phyloP scores from a whole-genome alignment of 108 stramenopile genomes.

The Fragilariopsis cylindrus region DNA sequence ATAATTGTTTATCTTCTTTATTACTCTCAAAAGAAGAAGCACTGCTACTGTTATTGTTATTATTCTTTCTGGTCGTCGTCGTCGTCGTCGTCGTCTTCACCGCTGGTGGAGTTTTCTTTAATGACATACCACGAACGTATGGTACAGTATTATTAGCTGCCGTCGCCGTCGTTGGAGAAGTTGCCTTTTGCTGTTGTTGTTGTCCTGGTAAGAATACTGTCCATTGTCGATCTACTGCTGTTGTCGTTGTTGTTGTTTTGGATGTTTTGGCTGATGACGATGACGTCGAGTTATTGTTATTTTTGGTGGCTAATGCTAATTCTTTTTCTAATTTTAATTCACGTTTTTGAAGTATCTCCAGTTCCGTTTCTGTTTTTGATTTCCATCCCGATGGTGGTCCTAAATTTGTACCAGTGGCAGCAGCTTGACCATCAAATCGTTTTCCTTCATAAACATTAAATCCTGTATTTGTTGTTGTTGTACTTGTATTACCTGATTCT shows the following conservation, averaged over 20 bases:
- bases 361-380: slow-evolving; percentile 36
- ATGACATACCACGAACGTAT: not conserved
- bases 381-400: slow-evolving; percentile 66
- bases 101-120: too few species aligned
- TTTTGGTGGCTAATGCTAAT: not conserved
- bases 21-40: slow-evolving; percentile 2
- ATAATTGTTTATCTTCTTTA: slow-evolving; percentile 47
- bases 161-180: slow-evolving; percentile 1
- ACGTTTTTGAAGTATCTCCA: slow-evolving; percentile 25
- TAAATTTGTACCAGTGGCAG: slow-evolving; percentile 56
- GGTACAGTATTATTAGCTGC: slow-evolving; percentile 9
- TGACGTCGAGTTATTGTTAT: not conserved
- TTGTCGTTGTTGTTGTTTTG: not conserved
- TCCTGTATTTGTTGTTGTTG: not conserved
- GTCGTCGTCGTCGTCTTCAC: not conserved
- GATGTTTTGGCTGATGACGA: not conserved
- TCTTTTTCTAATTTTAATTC: slow-evolving; percentile 20
- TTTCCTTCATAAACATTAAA: slow-evolving; percentile 72
- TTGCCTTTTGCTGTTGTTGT: not conserved
- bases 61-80: not conserved
- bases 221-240: slow-evolving; percentile 42
- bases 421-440: slow-evolving; percentile 66
- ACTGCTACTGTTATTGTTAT: not conserved
- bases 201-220: slow-evolving; percentile 50
- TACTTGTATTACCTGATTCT: slow-evolving; percentile 1